These are phyloP conservation scores for Bocquillonia castaneifolia DNA, from an alignment of 441 rosid genomes.

Conservation along the genomic window DNA sequence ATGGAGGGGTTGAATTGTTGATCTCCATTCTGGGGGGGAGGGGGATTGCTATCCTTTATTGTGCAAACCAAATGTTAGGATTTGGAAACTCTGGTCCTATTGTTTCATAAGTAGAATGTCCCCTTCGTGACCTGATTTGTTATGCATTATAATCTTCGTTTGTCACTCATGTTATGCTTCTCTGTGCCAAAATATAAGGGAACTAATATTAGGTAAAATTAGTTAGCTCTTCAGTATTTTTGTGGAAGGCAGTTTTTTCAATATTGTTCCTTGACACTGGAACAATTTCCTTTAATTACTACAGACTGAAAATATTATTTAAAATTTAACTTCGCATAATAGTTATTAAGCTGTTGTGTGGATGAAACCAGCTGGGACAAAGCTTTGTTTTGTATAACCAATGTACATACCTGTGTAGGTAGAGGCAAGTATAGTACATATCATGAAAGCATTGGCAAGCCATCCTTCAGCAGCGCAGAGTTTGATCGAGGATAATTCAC, in stretches of 20 bases:
- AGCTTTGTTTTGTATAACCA: constrained; percentile 5
- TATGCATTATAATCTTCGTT: neutral
- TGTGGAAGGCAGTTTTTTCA: neutral
- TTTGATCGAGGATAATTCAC: constrained; percentile 94
- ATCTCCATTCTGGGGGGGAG: neutral
- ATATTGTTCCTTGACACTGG: neutral
- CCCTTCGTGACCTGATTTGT: neutral
- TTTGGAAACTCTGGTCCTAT: neutral
- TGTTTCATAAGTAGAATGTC: neutral
- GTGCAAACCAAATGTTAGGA: neutral
- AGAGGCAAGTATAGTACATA: constrained; percentile 91
- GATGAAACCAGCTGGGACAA: neutral
- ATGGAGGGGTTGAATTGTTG: neutral
- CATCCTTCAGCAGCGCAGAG: constrained; percentile 97
- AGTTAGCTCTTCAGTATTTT: neutral
- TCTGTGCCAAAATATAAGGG: neutral
- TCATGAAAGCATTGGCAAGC: constrained; percentile 95
- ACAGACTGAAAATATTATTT: neutral
- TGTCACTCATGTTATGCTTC: neutral
- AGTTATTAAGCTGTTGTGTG: constrained; percentile 17
- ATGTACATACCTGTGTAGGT: constrained; percentile 44
- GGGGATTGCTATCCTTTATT: too few relatives aligned
- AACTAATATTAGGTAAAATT: neutral
- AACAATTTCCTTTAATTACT: too few relatives aligned
- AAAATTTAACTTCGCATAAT: neutral